These are phyloP conservation scores for Neurospora sp. DNA, from an alignment of 495 filamentous ascomycete genomes.

Conservation along the genomic window DNA sequence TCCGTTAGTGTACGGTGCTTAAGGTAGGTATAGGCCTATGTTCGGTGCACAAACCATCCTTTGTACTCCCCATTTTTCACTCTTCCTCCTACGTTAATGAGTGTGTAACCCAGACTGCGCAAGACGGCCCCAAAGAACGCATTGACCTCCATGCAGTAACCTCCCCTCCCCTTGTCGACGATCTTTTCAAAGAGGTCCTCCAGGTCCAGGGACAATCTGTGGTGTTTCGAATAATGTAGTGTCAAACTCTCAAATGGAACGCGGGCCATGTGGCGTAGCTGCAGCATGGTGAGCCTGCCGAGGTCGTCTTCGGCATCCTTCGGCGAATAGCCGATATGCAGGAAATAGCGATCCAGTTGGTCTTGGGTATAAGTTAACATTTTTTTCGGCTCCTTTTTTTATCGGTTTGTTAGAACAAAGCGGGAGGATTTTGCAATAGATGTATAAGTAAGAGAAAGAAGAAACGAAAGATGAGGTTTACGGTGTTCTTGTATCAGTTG, in stretches of 20 bases:
- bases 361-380: slow-evolving; percentile 16
- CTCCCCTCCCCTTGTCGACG: slow-evolving; percentile 42
- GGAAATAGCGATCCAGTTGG: slow-evolving; percentile 24
- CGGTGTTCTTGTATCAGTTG: neutral
- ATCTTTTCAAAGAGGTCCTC: slow-evolving; percentile 55
- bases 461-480: neutral
- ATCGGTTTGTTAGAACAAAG: neutral
- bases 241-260: slow-evolving; percentile 65
- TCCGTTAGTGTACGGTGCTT: neutral
- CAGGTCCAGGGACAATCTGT: slow-evolving; percentile 44
- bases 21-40: neutral
- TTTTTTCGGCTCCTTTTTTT: neutral
- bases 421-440: neutral
- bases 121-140: slow-evolving; percentile 56
- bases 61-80: slow-evolving; percentile 23
- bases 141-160: slow-evolving; percentile 72
- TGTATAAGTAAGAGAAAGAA: neutral
- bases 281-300: slow-evolving; percentile 27
- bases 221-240: slow-evolving; percentile 38
- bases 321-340: slow-evolving; percentile 30
- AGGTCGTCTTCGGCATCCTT: slow-evolving; percentile 9
- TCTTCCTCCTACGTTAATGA: slow-evolving; percentile 36
- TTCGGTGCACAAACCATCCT: slow-evolving; percentile 24
- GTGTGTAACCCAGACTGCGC: slow-evolving; percentile 47
- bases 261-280: slow-evolving; percentile 42